Base-by-base conservation (phyloP, 148 eudicot species). In the Spergularia marina region DNA sequence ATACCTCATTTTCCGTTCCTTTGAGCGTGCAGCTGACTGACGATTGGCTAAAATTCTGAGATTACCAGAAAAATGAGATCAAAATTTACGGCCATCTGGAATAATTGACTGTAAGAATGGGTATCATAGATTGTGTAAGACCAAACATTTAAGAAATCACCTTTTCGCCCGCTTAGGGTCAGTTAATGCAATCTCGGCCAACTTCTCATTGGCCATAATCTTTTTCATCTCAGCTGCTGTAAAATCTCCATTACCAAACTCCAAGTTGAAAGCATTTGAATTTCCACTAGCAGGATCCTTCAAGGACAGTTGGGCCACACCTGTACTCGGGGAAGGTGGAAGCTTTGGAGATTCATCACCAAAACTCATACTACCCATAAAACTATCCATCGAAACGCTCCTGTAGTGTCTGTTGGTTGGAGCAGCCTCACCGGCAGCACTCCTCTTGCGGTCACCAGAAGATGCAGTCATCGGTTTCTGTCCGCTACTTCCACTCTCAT, bases 111-210 rank as follows among this genome's bases (percentile, higher is more conserved):
- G 52, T 20, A 13, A 21, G n/a, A 51, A 36, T 40, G 7, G 30
- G 23, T 21, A 52, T 36, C 36, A 56, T 36, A 49, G 66, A 70
- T 40, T n/a, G 44, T 55, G 34, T 12, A 12, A 41, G 6, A 63
- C 53, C 65, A n/a, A 13, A 70, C 47, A 13, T 23, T 34, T 25
- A 65, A 5, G 11, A 17, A 7, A 47, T 65, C 79, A 94, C 98
- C 98, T 94, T 83, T 91, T 94, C 5, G 96, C 98, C 20, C 97
- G 91, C 82, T 94, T 94, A 34, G 98, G 98, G 68, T 94, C 98
- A 61, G 84, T 47, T 65, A 90, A 69, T 17, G 97, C 97, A 71
- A 94, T 90, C 89, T 90, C 98, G 2, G 97, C 79, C 70, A 94
- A 87, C 78, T 94, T 94, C 77, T 91, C 97, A 83, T 94, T 94